These are phyloP conservation scores for Tranzscheliella williamsii DNA, from an alignment of 1,284 basidiomycete species.

Conservation along the genomic window DNA sequence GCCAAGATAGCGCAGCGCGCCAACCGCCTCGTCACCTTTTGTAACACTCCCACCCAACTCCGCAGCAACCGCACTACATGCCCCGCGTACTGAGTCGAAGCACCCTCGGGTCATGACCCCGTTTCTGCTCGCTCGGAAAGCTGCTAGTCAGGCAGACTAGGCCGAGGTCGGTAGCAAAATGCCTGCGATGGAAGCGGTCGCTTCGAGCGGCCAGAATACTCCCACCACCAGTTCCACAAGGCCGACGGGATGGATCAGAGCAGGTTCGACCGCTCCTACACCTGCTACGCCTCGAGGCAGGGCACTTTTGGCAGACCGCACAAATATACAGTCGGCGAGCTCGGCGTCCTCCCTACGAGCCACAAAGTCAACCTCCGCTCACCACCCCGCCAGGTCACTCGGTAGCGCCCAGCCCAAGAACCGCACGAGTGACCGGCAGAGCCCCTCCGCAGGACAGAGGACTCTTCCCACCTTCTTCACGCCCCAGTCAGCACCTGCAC, in stretches of 20 bases:
- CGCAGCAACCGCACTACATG: too few species aligned
- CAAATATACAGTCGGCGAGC: constrained; percentile 6
- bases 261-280: constrained; percentile 6
- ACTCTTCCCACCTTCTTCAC: constrained; percentile 29
- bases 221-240: constrained; percentile 14
- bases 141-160: too few species aligned
- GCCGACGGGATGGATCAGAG: constrained; percentile 34
- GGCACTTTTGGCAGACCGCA: constrained; percentile 4
- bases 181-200: not conserved
- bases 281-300: not conserved
- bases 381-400: not conserved
- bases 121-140: too few species aligned
- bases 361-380: not conserved
- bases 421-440: not conserved
- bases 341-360: not conserved
- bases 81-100: not conserved
- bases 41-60: too few species aligned
- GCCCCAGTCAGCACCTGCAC: constrained; percentile 15
- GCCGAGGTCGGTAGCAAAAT: too few species aligned
- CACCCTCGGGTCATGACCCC: too few species aligned
- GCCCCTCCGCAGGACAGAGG: constrained; percentile 2
- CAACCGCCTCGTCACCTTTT: too few species aligned
- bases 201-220: not conserved
- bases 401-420: too few species aligned
- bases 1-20: too few species aligned